phyloP scores from a whole-genome alignment of 352 stramenopile species.

The Pythium vanterpoolii region DNA sequence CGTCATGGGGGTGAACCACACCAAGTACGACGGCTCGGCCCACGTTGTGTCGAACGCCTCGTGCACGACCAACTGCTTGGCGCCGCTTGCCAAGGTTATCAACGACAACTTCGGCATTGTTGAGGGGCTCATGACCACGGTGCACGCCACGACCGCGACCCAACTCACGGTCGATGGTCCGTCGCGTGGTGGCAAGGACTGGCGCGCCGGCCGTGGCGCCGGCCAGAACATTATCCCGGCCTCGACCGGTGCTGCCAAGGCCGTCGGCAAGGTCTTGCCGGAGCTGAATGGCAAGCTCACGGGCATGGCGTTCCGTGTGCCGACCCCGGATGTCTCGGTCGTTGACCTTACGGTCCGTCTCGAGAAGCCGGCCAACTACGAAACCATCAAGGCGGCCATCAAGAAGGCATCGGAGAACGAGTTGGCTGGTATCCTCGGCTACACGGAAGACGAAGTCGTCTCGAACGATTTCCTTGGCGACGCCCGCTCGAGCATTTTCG shows the following conservation, averaged over 20 bases:
- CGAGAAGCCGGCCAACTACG: constrained; percentile 86
- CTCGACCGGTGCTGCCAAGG: constrained; percentile 72
- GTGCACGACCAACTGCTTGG: constrained; percentile 78
- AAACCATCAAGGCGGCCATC: constrained; percentile 89
- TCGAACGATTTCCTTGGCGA: constrained; percentile 90
- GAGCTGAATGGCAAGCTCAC: constrained; percentile 91
- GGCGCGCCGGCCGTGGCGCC: constrained; percentile 89
- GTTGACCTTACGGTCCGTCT: constrained; percentile 92
- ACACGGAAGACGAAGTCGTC: constrained; percentile 92
- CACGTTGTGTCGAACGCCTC: constrained; percentile 78
- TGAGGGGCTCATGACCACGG: constrained; percentile 48
- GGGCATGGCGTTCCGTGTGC: constrained; percentile 95
- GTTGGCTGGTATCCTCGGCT: constrained; percentile 91
- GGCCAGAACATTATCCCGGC: constrained; percentile 92
- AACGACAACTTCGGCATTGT: constrained; percentile 62
- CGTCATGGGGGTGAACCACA: constrained; percentile 95
- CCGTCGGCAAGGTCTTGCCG: constrained; percentile 39
- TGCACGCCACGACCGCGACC: constrained; percentile 67
- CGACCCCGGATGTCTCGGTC: constrained; percentile 93
- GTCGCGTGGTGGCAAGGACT: constrained; percentile 92
- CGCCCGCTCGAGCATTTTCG: constrained; percentile 91
- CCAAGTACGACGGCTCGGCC: constrained; percentile 85
- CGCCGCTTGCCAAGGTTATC: constrained; percentile 51
- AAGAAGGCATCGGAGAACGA: constrained; percentile 87
- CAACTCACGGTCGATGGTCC: constrained; percentile 95